Evolutionary conservation across 331 rosid genomes (phyloP), one percentile per base, ranked within the genome.

Genomic region (Malus hybrid): DNA sequence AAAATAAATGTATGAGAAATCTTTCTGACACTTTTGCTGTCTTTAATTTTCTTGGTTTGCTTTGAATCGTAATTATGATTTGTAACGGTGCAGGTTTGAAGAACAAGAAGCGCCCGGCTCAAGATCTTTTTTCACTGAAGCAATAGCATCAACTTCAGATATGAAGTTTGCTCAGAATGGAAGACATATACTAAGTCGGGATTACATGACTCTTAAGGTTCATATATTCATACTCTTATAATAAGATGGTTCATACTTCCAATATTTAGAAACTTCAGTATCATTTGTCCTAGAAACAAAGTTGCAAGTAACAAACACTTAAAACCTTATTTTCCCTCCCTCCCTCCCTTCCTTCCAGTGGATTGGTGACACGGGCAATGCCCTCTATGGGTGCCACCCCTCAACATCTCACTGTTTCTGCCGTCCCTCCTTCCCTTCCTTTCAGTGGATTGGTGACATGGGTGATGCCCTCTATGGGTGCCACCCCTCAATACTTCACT

Each of bases 191-290:
- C 90, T 88, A 44, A 86, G 90, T 77, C 91, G 93, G 70, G 91
- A 89, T 77, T 89, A 86, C 78, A 86, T 86, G 90, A 86, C 88
- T 77, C 88, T 88, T 30, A 88, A 88, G 93, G 93, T 89, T 77
- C 67, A 66, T 52, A 63, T 73, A 56, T 77, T 19, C 19, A 22
- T 62, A 15, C 66, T 39, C 16, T 9, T 19, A 32, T 29, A 24
- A 16, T 14, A 36, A 33, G 10, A 33, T 56, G 19, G 56, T 28
- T 58, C 33, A 36, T 73, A 24, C 26, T 60, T 42, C 42, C 60
- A 10, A 3, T 62, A 44, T 2, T 33, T 42, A 2, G 64, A 66
- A 56, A 22, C 55, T 42, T 39, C 7, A 28, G 18, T 60, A 73
- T 73, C 42, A 57, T 28, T 73, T n/a, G 19, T 61, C 22, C 26